A percentile compares a stretch with the other conserved stretches of the same genome.
These are phyloP conservation scores for Pseudogymnoascus sp. DNA, from an alignment of 2,329 filamentous ascomycete genomes.

Conservation along the genomic window DNA sequence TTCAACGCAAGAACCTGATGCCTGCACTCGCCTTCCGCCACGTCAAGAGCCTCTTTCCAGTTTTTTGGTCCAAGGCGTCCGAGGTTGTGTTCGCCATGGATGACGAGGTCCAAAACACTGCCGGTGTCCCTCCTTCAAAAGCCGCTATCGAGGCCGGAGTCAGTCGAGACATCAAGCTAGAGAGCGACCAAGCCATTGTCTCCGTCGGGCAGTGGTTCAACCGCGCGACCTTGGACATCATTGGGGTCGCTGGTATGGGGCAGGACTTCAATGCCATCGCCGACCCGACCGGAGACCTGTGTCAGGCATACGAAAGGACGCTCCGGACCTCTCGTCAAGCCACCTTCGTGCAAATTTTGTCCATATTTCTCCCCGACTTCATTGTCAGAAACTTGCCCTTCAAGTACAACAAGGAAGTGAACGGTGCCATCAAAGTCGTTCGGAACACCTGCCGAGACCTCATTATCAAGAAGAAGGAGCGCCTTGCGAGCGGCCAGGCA, in stretches of 20 bases:
- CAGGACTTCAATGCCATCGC: slow-evolving; percentile 61
- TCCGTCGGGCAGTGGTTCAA: slow-evolving; percentile 58
- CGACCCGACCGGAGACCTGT: slow-evolving; percentile 53
- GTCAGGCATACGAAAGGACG: slow-evolving; percentile 47
- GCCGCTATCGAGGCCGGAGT: slow-evolving; percentile 17
- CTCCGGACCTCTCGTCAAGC: slow-evolving; percentile 47
- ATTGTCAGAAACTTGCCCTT: slow-evolving; percentile 59
- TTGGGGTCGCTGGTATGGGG: slow-evolving; percentile 64
- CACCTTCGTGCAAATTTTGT: slow-evolving; percentile 50
- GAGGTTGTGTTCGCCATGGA: slow-evolving; percentile 61
- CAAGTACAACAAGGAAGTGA: slow-evolving; percentile 60
- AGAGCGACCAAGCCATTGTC: slow-evolving; percentile 36
- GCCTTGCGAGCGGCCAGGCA: slow-evolving; percentile 40
- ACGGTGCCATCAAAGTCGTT: slow-evolving; percentile 49
- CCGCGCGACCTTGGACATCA: slow-evolving; percentile 66
- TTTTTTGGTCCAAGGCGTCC: slow-evolving; percentile 72
- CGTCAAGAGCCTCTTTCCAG: slow-evolving; percentile 73
- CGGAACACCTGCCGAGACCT: slow-evolving; percentile 60
- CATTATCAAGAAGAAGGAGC: slow-evolving; percentile 61
- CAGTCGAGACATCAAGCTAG: background rate
- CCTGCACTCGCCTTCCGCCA: slow-evolving; percentile 83
- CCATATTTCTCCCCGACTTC: slow-evolving; percentile 55
- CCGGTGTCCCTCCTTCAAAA: slow-evolving; percentile 28
- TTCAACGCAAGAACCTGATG: slow-evolving; percentile 69
- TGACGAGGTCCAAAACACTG: slow-evolving; percentile 37